Evolutionary conservation across 345 rosid genomes (phyloP).

Genomic region (Eucalyptus grandis): DNA sequence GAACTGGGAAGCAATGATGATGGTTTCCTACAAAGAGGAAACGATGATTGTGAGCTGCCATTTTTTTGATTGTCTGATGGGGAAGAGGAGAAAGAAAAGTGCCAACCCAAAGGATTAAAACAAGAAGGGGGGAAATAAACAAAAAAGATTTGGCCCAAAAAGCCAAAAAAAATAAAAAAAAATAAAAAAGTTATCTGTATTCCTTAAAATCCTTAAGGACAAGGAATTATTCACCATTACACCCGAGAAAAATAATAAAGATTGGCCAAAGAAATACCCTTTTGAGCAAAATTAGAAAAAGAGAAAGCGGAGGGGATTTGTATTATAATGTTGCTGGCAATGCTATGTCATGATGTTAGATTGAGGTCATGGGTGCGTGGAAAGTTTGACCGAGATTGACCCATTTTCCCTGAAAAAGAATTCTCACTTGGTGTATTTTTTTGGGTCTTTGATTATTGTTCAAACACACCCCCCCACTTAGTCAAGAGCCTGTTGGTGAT

Average conservation of each 20-base stretch:
- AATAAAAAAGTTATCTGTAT: background rate
- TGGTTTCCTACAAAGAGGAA: conserved; percentile 89
- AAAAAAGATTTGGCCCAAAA: background rate
- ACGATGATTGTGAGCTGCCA: conserved; percentile 73
- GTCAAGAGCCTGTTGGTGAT: background rate
- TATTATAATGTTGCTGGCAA: background rate
- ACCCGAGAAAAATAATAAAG: background rate
- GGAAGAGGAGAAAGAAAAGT: background rate
- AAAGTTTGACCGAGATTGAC: background rate
- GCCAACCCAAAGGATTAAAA: background rate
- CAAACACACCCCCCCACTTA: background rate
- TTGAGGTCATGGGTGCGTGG: background rate
- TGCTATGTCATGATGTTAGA: background rate
- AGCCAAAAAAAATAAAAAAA: background rate
- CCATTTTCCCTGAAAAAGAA: background rate
- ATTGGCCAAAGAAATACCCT: background rate
- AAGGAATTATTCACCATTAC: background rate
- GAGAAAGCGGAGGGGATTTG: background rate
- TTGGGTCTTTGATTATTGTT: background rate
- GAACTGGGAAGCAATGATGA: conserved; percentile 61
- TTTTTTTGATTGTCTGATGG: conserved; percentile 51
- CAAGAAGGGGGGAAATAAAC: background rate
- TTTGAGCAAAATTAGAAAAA: background rate
- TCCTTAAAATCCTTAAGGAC: background rate
- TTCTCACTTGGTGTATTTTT: background rate